Base-by-base conservation (phyloP, 2,329 filamentous ascomycete species). In the Sordariomycetes sp. region DNA sequence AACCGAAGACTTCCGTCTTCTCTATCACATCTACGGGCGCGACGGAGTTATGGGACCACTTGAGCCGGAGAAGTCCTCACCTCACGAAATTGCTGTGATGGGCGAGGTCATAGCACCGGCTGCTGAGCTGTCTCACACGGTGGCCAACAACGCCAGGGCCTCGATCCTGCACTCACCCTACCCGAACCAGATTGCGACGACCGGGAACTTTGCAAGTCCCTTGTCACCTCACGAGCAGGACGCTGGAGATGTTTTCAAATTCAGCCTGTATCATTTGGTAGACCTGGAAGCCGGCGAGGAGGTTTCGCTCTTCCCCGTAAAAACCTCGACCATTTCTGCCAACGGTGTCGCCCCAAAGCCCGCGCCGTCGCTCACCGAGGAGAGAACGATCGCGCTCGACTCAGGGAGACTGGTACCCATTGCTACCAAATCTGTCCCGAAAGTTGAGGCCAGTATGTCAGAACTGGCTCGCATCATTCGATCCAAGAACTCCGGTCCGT, bases 401-500 rank as follows among this genome's bases (percentile, higher is more conserved):
- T 20, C 27, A 12, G 32, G 32, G 14, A 23, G 11, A 10, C 17
- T 34, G 15, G 19, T 14, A 5, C 32, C 32, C 15, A 24, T 29
- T n/a, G 18, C 25, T 12, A n/a, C n/a, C n/a, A n/a, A n/a, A n/a
- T n/a, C n/a, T n/a, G n/a, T n/a, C n/a, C n/a, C n/a, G n/a, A n/a
- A n/a, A n/a, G n/a, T n/a, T n/a, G n/a, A n/a, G n/a, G n/a, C n/a
- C 21, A 43, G 29, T 4, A 34, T 45, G 4, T 35, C 48, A 3
- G 55, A 62, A 20, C 38, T 67, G 11, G 56, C 61, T 1, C 47
- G 48, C 5, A 51, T 66, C 3, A 42, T 68, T 3, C 55, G 66
- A 2, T 64, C 60, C 16, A 72, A 70, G 44, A 70, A 68, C 34
- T 50, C 65, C 0, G 66, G 67, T 0, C 66, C 67, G 0, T 71